phyloP scores from a whole-genome alignment of 176 grass and related monocot genomes.

The Carex pumila region DNA sequence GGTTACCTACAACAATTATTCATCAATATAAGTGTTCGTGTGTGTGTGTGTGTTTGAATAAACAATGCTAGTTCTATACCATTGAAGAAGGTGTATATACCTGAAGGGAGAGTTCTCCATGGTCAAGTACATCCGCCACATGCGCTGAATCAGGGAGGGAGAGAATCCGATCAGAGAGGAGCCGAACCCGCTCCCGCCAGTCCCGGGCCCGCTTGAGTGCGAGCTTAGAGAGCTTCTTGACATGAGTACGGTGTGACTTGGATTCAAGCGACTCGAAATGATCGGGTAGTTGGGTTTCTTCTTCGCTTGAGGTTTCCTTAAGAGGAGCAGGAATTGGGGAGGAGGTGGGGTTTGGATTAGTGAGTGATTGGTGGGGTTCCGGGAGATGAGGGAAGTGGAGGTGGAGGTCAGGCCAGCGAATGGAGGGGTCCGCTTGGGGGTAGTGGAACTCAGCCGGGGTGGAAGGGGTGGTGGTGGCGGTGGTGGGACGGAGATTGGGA shows the following conservation, averaged over 20 bases:
- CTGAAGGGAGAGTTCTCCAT: constrained; percentile 15
- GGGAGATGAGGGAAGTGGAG: constrained; percentile 41
- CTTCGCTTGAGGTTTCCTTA: neutral
- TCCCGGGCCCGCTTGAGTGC: constrained; percentile 66
- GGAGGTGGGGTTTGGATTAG: constrained; percentile 1
- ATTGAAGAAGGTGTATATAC: neutral
- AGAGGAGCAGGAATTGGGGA: neutral
- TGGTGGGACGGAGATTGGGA: constrained; percentile 24
- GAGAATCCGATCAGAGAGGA: constrained; percentile 45
- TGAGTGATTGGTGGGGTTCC: constrained; percentile 29
- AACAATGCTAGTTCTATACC: neutral
- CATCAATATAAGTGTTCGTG: neutral
- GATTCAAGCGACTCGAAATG: constrained; percentile 60
- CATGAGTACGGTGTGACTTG: constrained; percentile 46
- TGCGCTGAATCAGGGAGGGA: constrained; percentile 37
- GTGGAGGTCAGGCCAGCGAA: constrained; percentile 83
- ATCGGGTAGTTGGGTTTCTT: neutral
- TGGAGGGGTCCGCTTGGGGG: constrained; percentile 63
- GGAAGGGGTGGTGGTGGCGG: constrained; percentile 13
- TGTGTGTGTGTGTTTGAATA: neutral
- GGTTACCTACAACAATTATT: constrained; percentile 23
- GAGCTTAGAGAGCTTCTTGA: constrained; percentile 79
- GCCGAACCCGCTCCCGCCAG: constrained; percentile 59
- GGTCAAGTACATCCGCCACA: constrained; percentile 55
- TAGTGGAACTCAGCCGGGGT: constrained; percentile 50